These are phyloP conservation scores for Vickermania ingenoplastis DNA, from an alignment of 208 protist genomes.

Conservation along the genomic window DNA sequence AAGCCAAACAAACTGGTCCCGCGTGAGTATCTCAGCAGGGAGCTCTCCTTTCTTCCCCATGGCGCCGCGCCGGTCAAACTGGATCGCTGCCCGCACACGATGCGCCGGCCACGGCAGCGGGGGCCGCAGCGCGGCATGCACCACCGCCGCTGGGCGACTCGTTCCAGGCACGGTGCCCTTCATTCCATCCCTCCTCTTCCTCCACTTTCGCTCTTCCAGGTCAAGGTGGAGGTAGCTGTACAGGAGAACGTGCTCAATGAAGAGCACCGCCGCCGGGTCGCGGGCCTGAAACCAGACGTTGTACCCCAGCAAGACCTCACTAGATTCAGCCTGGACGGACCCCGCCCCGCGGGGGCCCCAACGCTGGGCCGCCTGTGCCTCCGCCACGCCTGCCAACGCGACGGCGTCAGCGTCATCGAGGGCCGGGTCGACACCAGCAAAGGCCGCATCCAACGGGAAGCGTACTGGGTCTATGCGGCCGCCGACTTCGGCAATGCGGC, in stretches of 20 bases:
- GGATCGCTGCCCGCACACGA: neutral
- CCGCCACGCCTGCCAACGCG: neutral
- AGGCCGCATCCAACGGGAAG: neutral
- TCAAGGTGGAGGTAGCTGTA: neutral
- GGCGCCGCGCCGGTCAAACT: neutral
- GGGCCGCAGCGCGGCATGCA: neutral
- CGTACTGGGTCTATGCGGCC: neutral
- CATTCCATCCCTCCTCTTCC: too few relatives aligned
- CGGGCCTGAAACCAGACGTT: neutral
- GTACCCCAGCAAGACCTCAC: neutral
- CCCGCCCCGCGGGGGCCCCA: too few relatives aligned
- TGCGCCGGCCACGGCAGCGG: neutral
- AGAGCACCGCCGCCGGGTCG: neutral
- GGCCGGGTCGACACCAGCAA: neutral
- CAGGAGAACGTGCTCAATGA: neutral
- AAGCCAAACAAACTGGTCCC: constrained; percentile 23
- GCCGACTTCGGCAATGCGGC: neutral
- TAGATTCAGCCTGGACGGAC: too few relatives aligned
- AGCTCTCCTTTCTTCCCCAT: neutral
- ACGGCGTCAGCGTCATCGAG: neutral
- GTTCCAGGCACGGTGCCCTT: neutral
- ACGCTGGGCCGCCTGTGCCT: too few relatives aligned
- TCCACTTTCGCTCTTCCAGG: neutral
- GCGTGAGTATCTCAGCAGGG: neutral
- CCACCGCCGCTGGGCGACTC: neutral